A percentile compares a stretch with the other conserved stretches of the same genome.
Conservation (phyloP, 1,139 yeast species). For the Candida tropicalis region DNA sequence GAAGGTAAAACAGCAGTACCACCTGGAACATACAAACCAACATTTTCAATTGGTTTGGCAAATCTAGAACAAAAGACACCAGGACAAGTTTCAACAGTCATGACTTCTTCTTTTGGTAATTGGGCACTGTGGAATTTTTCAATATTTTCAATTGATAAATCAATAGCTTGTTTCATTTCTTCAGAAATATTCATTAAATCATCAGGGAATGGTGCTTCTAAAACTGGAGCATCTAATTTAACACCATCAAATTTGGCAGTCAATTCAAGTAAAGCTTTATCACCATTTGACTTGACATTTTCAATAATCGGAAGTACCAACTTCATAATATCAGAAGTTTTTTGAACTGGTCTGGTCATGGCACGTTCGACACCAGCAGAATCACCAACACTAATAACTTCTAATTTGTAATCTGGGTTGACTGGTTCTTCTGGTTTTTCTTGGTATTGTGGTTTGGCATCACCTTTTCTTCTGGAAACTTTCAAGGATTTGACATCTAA, state of each 20-base stretch:
- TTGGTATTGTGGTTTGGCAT: slow-evolving; percentile 78
- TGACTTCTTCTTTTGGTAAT: slow-evolving; percentile 62
- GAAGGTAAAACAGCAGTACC: slow-evolving; percentile 99
- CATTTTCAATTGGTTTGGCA: slow-evolving; percentile 91
- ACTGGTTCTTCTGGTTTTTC: slow-evolving; percentile 5
- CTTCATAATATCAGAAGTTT: slow-evolving; percentile 88
- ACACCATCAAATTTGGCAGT: slow-evolving; percentile 94
- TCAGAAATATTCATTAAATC: slow-evolving; percentile 73
- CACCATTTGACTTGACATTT: slow-evolving; percentile 77
- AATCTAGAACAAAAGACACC: slow-evolving; percentile 95
- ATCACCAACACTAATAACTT: slow-evolving; percentile 53
- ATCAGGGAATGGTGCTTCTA: slow-evolving; percentile 84
- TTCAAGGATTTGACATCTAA: slow-evolving; percentile 81
- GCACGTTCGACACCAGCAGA: slow-evolving; percentile 56
- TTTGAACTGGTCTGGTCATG: slow-evolving; percentile 86
- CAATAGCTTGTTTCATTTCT: slow-evolving; percentile 84
- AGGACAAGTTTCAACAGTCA: slow-evolving; percentile 90
- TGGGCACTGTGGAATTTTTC: slow-evolving; percentile 95
- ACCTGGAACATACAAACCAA: slow-evolving; percentile 96
- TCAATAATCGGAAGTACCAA: slow-evolving; percentile 88
- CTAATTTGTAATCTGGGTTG: slow-evolving; percentile 54
- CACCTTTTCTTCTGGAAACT: slow-evolving; percentile 93
- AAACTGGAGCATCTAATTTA: slow-evolving; percentile 64
- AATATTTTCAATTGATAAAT: slow-evolving; percentile 84
- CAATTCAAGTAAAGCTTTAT: slow-evolving; percentile 79